Conservation (phyloP, 1,284 basidiomycete genomes). For the Tylopilus sp. region DNA sequence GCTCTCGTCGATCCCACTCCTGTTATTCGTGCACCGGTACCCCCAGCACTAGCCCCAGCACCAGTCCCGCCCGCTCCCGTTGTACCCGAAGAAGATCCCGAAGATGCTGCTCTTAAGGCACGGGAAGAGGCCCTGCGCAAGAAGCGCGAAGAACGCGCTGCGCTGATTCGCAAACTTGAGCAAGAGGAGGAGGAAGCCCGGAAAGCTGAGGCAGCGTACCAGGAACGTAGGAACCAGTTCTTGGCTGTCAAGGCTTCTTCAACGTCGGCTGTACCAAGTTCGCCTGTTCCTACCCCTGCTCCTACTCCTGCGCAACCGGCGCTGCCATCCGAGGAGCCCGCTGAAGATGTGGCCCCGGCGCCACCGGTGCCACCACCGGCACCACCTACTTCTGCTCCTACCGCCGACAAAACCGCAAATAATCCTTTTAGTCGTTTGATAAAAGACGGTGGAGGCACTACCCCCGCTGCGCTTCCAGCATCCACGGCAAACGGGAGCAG, state of each 20-base stretch:
- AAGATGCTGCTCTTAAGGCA: slow-evolving; percentile 59
- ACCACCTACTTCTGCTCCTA: slow-evolving; percentile 27
- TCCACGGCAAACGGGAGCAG: slow-evolving; percentile 38
- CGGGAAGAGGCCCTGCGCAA: slow-evolving; percentile 67
- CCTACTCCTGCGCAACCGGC: slow-evolving; percentile 26
- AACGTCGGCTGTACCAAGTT: not conserved
- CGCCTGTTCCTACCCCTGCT: slow-evolving; percentile 23
- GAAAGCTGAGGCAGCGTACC: slow-evolving; percentile 57
- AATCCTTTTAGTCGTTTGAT: slow-evolving; percentile 73
- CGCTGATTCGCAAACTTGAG: slow-evolving; percentile 64
- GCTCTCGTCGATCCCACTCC: slow-evolving; percentile 33
- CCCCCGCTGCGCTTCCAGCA: slow-evolving; percentile 27
- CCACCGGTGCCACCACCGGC: slow-evolving; percentile 37
- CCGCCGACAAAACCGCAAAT: slow-evolving; percentile 43
- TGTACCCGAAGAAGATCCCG: slow-evolving; percentile 50
- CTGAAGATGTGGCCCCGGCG: slow-evolving; percentile 21
- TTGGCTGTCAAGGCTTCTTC: slow-evolving; percentile 40
- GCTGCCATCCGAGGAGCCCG: slow-evolving; percentile 29
- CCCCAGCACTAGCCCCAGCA: slow-evolving; percentile 34
- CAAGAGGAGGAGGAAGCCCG: slow-evolving; percentile 68
- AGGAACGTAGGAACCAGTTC: slow-evolving; percentile 42
- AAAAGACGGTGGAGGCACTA: slow-evolving; percentile 40
- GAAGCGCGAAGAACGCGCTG: slow-evolving; percentile 62
- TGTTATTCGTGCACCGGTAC: slow-evolving; percentile 29
- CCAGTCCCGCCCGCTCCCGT: slow-evolving; percentile 35